A percentile compares a stretch with the other conserved stretches of the same genome.
These are phyloP conservation scores for Aspergillaceae sp. DNA, from an alignment of 2,329 filamentous ascomycete species.

Conservation along the genomic window DNA sequence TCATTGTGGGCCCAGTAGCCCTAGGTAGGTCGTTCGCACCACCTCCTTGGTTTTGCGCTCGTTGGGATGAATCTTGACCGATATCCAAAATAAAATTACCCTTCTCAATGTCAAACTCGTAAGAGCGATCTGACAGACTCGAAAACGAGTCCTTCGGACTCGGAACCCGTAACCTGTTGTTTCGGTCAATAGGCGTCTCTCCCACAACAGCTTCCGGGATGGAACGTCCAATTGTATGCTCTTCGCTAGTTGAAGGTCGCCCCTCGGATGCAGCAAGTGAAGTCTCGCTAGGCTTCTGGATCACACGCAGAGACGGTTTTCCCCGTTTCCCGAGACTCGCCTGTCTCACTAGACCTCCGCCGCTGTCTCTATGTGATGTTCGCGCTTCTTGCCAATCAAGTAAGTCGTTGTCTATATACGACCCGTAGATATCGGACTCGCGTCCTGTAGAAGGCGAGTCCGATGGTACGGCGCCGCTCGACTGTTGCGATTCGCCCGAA, in stretches of 20 bases:
- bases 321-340: slow-evolving; percentile 37
- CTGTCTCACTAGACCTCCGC: slow-evolving; percentile 28
- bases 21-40: slow-evolving; percentile 17
- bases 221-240: slow-evolving; percentile 9
- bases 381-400: slow-evolving; percentile 13
- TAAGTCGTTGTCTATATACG: slow-evolving; percentile 23
- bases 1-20: slow-evolving; percentile 27
- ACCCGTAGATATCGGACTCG: slow-evolving; percentile 40
- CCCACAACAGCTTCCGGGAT: neutral
- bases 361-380: slow-evolving; percentile 11
- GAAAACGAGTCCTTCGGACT: slow-evolving; percentile 13
- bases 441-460: slow-evolving; percentile 50
- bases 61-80: slow-evolving; percentile 2
- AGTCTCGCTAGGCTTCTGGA: slow-evolving; percentile 23
- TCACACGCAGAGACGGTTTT: slow-evolving; percentile 35
- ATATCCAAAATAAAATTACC: slow-evolving; percentile 20
- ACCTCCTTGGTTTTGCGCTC: slow-evolving; percentile 15
- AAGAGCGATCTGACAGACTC: slow-evolving; percentile 13
- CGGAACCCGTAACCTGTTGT: neutral
- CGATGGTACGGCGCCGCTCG: slow-evolving; percentile 63
- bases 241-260: slow-evolving; percentile 1
- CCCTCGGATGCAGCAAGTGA: slow-evolving; percentile 10
- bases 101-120: slow-evolving; percentile 26
- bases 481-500: slow-evolving; percentile 54
- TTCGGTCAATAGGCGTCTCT: neutral